Conservation (phyloP, 257 asterid genomes). For the Solanum lycopersicoides region DNA sequence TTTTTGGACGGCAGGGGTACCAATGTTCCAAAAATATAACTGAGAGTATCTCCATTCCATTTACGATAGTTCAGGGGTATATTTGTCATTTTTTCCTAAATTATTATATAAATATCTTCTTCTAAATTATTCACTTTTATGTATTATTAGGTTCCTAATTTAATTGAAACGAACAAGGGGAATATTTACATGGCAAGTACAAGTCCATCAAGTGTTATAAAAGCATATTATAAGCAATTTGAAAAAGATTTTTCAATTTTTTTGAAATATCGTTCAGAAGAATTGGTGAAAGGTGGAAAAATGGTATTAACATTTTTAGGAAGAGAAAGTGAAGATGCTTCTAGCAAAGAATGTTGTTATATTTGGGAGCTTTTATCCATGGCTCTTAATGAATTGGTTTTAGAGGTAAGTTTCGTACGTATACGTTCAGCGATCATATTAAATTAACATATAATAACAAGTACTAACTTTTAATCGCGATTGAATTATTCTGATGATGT, state of each 20-base stretch:
- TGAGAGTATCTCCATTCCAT: too few relatives aligned
- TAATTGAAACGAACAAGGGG: slow-evolving; percentile 30
- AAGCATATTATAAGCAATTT: slow-evolving; percentile 48
- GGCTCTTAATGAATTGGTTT: slow-evolving; percentile 37
- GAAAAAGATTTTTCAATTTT: slow-evolving; percentile 40
- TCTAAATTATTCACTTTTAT: neutral
- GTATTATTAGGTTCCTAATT: slow-evolving; percentile 26
- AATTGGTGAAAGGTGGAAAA: slow-evolving; percentile 40
- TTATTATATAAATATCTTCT: neutral
- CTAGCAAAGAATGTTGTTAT: slow-evolving; percentile 43
- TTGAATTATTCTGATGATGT: neutral
- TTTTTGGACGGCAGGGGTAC: too few relatives aligned
- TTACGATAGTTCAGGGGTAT: too few relatives aligned
- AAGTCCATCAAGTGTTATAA: slow-evolving; percentile 32
- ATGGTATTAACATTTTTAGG: slow-evolving; percentile 69
- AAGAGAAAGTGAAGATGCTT: slow-evolving; percentile 34
- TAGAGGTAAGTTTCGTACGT: slow-evolving; percentile 20
- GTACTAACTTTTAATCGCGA: neutral
- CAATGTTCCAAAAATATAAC: too few relatives aligned
- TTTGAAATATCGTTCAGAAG: slow-evolving; percentile 42
- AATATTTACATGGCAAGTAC: slow-evolving; percentile 34
- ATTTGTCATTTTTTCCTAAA: neutral
- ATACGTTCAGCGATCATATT: neutral
- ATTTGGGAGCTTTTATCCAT: slow-evolving; percentile 54
- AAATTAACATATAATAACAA: neutral